Evolutionary conservation across 2,329 filamentous ascomycete genomes (phyloP).

Genomic region (Colletotrichum cordylinicola): DNA sequence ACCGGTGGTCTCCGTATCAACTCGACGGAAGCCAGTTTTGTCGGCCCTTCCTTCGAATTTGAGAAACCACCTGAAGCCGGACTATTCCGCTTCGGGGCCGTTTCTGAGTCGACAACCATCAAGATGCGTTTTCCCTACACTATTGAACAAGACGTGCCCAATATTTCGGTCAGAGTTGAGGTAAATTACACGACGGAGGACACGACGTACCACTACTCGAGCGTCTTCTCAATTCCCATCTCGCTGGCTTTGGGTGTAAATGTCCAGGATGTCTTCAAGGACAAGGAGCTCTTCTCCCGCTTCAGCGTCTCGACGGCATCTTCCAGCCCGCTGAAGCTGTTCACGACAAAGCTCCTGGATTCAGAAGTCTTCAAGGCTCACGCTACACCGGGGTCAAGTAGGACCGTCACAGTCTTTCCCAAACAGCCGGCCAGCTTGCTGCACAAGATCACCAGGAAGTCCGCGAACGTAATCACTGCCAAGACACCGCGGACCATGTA

Average conservation of each 20-base stretch:
- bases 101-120: constrained; percentile 52
- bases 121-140: constrained; percentile 80
- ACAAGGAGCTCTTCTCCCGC: constrained; percentile 79
- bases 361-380: constrained; percentile 73
- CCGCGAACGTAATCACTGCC: constrained; percentile 31
- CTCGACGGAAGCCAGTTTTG: constrained; percentile 62
- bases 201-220: constrained; percentile 69
- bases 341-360: constrained; percentile 72
- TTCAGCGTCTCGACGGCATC: constrained; percentile 90
- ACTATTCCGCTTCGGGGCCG: constrained; percentile 53
- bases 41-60: constrained; percentile 47
- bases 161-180: constrained; percentile 78
- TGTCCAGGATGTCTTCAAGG: constrained; percentile 94
- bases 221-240: constrained; percentile 69
- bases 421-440: constrained; percentile 82
- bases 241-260: constrained; percentile 90
- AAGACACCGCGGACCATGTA: constrained; percentile 58
- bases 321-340: constrained; percentile 74
- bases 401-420: constrained; percentile 71
- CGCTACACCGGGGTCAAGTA: constrained; percentile 59
- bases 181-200: constrained; percentile 73
- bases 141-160: constrained; percentile 76
- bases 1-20: constrained; percentile 71
- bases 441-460: constrained; percentile 75
- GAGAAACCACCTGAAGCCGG: constrained; percentile 59